Evolutionary conservation across 495 filamentous ascomycete genomes (phyloP).

Genomic region (Lineolata rhizophorae): DNA sequence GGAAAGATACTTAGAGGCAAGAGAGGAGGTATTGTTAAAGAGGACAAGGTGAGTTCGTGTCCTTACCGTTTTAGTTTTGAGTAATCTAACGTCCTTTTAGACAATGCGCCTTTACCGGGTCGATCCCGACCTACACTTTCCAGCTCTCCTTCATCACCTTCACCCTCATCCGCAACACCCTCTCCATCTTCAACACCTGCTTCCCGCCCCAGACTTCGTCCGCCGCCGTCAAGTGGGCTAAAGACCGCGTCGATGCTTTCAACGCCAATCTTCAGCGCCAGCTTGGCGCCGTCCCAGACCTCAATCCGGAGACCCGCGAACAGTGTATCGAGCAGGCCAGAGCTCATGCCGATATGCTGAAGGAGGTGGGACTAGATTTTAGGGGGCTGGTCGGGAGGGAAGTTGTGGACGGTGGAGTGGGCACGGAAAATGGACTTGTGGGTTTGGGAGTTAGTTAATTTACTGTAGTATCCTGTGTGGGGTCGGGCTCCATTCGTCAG

Average conservation of each 20-base stretch:
- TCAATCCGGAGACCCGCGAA: slow-evolving; percentile 44
- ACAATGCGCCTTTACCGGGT: slow-evolving; percentile 83
- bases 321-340: slow-evolving; percentile 68
- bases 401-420: slow-evolving; percentile 3
- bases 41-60: slow-evolving; percentile 44
- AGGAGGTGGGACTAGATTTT: slow-evolving; percentile 82
- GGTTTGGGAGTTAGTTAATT: slow-evolving; percentile 6
- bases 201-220: slow-evolving; percentile 75
- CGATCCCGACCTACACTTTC: slow-evolving; percentile 79
- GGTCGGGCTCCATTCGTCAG: no score
- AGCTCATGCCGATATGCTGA: slow-evolving; percentile 56
- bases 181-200: slow-evolving; percentile 68
- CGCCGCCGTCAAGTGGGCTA: slow-evolving; percentile 89
- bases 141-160: slow-evolving; percentile 96
- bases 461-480: no score
- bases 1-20: slow-evolving; percentile 63
- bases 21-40: slow-evolving; percentile 52
- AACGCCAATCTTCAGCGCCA: slow-evolving; percentile 64
- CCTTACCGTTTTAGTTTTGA: neutral
- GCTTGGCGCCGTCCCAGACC: slow-evolving; percentile 57
- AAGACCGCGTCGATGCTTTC: slow-evolving; percentile 75
- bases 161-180: slow-evolving; percentile 75
- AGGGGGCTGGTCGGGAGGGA: slow-evolving; percentile 36
- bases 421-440: slow-evolving; percentile 2
- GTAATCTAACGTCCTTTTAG: slow-evolving; percentile 25